Evolutionary conservation across 139 green algal genomes (phyloP), one percentile per base, ranked within the genome.

Genomic region (Desmodesmus armatus): DNA sequence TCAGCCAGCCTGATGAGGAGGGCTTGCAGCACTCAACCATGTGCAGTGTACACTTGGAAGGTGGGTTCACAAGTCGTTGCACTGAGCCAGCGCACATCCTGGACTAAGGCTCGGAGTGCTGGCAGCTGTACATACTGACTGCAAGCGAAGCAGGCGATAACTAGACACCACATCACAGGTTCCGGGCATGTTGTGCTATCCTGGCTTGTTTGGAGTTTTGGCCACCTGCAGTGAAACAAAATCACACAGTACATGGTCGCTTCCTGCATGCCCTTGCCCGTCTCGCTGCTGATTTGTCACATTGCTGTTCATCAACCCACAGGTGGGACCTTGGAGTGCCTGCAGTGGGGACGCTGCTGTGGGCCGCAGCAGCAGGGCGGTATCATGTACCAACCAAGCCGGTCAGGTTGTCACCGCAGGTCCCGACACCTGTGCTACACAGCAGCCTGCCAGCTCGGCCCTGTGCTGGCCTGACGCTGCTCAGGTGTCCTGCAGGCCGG

Each of bases 21-120:
- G 9, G 31, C 51, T 0, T 89, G 85, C 33, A 66, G 33, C 27
- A 69, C 44, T n/a, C 25, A n/a, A n/a, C 44, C 78, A 2, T 89
- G 85, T 23, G 41, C 55, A 2, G 49, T 85, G 40, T 77, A 83
- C 31, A 80, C 82, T 6, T 89, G 84, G 70, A 82, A 84, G 70
- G 83, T 87, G 71, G 72, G 78, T 19, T 43, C 15, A 33, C 15
- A 51, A 47, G 29, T 43, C 29, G 40, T 43, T 41, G n/a, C n/a
- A n/a, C n/a, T n/a, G n/a, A n/a, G n/a, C n/a, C n/a, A n/a, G n/a
- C n/a, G n/a, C n/a, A n/a, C n/a, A n/a, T n/a, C n/a, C n/a, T n/a
- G n/a, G n/a, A n/a, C n/a, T n/a, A n/a, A n/a, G n/a, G n/a, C n/a
- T n/a, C n/a, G n/a, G n/a, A n/a, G n/a, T n/a, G n/a, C n/a, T n/a